These are phyloP conservation scores for Astragalus glycyphyllos DNA, from an alignment of 306 rosid genomes.

Conservation along the genomic window DNA sequence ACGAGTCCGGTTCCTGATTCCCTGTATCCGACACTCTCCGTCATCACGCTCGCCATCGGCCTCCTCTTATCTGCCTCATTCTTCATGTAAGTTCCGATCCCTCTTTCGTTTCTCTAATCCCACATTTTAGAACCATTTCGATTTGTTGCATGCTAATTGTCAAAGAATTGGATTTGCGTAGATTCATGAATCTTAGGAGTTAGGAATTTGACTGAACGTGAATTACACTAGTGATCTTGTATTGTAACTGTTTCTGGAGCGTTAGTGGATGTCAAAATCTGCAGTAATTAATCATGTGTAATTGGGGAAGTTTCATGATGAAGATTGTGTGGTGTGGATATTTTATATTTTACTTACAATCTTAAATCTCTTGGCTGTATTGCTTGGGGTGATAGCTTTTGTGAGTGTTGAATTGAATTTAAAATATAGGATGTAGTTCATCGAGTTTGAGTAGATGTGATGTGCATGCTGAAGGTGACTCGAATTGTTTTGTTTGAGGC, in stretches of 20 bases:
- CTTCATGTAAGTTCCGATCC: slow-evolving; percentile 80
- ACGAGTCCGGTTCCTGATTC: slow-evolving; percentile 86
- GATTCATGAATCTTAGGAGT: neutral
- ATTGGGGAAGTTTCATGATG: slow-evolving; percentile 7
- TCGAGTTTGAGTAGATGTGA: neutral
- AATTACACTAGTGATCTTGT: neutral
- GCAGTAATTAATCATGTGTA: neutral
- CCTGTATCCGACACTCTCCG: slow-evolving; percentile 87
- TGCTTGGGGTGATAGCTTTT: neutral
- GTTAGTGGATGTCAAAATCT: neutral
- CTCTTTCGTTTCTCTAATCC: neutral
- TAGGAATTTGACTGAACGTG: neutral
- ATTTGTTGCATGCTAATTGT: neutral
- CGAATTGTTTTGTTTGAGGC: neutral
- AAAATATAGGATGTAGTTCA: slow-evolving; percentile 5
- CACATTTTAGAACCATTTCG: neutral
- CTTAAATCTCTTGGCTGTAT: neutral
- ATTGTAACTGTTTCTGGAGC: neutral
- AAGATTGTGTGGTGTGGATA: neutral
- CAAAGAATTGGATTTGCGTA: neutral
- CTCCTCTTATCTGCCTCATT: slow-evolving; percentile 89
- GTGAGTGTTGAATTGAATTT: neutral
- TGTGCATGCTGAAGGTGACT: no score
- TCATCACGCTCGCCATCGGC: slow-evolving; percentile 73
- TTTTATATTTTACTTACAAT: slow-evolving; percentile 18